Evolutionary conservation across 2,329 filamentous ascomycete genomes (phyloP).

Genomic region (Penicillium polonicum): DNA sequence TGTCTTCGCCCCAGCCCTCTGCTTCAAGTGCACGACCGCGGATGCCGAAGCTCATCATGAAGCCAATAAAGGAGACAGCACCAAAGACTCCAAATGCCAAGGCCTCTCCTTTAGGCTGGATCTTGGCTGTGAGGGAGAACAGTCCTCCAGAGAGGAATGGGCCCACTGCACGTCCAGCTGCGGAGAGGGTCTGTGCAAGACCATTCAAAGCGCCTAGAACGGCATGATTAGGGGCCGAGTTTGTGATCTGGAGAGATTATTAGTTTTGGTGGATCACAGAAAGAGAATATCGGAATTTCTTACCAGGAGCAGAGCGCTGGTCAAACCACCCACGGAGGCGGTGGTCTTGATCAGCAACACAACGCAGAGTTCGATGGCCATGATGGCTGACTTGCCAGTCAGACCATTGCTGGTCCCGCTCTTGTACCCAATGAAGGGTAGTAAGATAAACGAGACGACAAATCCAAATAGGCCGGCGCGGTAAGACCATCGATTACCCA

Average conservation of each 20-base stretch:
- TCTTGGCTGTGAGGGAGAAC: conserved; percentile 73
- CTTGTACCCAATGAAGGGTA: conserved; percentile 85
- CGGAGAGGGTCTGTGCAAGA: conserved; percentile 88
- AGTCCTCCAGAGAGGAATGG: conserved; percentile 85
- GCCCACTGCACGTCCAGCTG: conserved; percentile 81
- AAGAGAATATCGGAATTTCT: conserved; percentile 32
- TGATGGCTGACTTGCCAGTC: conserved; percentile 63
- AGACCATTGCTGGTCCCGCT: conserved; percentile 59
- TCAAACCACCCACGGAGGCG: conserved; percentile 82
- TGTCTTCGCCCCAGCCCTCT: conserved; percentile 52
- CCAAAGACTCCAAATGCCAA: conserved; percentile 87
- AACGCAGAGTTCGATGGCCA: conserved; percentile 77
- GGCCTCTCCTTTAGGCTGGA: conserved; percentile 77
- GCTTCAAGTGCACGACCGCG: conserved; percentile 61
- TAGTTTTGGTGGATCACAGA: neutral
- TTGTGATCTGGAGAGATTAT: conserved; percentile 68
- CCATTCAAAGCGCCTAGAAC: conserved; percentile 90
- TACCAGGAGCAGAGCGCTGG: conserved; percentile 83
- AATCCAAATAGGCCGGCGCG: conserved; percentile 75
- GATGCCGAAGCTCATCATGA: conserved; percentile 76
- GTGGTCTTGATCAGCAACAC: conserved; percentile 87
- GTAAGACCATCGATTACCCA: conserved; percentile 86
- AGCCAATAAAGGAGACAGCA: conserved; percentile 76
- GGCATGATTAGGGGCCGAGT: conserved; percentile 81
- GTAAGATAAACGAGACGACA: conserved; percentile 76